Conservation (phyloP, 2,329 filamentous ascomycete genomes). For the Claviceps capensis region DNA sequence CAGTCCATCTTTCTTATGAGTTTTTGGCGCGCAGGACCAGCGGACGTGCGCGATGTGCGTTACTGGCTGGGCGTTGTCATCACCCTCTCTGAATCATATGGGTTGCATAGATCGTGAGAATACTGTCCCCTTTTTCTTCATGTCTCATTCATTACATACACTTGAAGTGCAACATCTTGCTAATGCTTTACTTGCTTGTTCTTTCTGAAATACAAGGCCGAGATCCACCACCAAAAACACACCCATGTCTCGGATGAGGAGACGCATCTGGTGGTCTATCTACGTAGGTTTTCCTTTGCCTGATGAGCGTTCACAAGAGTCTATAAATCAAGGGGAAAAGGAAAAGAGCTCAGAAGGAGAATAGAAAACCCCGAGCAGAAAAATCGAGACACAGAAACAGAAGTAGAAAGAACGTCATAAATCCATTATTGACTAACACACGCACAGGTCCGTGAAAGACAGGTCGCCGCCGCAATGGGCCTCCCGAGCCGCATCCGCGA, state of each 20-base stretch:
- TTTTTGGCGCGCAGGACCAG: constrained; percentile 38
- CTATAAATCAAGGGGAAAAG: too few relatives aligned
- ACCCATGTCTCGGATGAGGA: constrained; percentile 21
- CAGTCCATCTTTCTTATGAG: constrained; percentile 40
- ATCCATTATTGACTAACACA: background rate
- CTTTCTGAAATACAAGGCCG: constrained; percentile 9
- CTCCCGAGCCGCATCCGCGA: constrained; percentile 24
- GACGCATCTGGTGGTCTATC: constrained; percentile 40
- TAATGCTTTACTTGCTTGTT: background rate
- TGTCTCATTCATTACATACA: too few relatives aligned
- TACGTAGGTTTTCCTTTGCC: constrained; percentile 24
- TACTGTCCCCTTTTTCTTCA: background rate
- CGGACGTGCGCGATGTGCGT: constrained; percentile 32
- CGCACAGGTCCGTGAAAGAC: constrained; percentile 21
- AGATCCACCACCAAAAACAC: constrained; percentile 15
- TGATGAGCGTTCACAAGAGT: background rate
- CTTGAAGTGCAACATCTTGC: too few relatives aligned
- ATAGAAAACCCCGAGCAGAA: background rate
- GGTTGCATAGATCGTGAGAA: constrained; percentile 26
- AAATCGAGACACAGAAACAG: background rate
- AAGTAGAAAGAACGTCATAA: background rate
- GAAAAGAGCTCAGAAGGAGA: background rate
- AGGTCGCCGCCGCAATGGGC: constrained; percentile 22
- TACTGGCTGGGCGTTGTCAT: constrained; percentile 39
- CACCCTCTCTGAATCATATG: constrained; percentile 35